Conservation (phyloP, 768 basidiomycete genomes). For the Russula foetens region DNA sequence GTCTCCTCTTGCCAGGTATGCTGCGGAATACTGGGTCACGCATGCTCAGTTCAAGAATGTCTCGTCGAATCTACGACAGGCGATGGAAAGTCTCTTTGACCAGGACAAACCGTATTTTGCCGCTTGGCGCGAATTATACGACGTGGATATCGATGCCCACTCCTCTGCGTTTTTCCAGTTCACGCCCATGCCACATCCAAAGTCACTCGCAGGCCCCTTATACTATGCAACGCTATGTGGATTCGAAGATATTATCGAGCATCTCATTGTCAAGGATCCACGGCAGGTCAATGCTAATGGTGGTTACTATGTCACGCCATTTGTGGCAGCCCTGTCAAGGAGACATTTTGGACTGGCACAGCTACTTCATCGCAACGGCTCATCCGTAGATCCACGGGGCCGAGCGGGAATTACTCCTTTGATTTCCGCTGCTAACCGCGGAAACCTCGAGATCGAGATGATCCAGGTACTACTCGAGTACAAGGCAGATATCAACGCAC, state of each 20-base stretch:
- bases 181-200: too few relatives aligned
- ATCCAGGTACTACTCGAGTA: neutral
- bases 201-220: neutral
- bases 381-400: neutral
- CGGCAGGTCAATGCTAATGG: neutral
- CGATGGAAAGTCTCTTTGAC: neutral
- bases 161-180: neutral
- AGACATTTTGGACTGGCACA: neutral
- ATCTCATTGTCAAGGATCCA: neutral
- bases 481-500: neutral
- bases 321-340: neutral
- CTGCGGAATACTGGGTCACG: neutral
- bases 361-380: neutral
- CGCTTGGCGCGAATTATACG: neutral
- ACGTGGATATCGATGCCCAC: neutral
- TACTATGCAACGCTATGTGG: neutral
- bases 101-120: neutral
- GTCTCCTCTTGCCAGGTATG: neutral
- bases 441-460: neutral
- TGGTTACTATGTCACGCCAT: neutral
- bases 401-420: accelerated
- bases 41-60: neutral
- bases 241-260: neutral
- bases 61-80: neutral
- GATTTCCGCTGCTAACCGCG: neutral